A percentile compares a stretch with the other conserved stretches of the same genome.
Evolutionary conservation across 2,329 filamentous ascomycete species (phyloP).

Genomic region (Rhytidhysteron rufulum): DNA sequence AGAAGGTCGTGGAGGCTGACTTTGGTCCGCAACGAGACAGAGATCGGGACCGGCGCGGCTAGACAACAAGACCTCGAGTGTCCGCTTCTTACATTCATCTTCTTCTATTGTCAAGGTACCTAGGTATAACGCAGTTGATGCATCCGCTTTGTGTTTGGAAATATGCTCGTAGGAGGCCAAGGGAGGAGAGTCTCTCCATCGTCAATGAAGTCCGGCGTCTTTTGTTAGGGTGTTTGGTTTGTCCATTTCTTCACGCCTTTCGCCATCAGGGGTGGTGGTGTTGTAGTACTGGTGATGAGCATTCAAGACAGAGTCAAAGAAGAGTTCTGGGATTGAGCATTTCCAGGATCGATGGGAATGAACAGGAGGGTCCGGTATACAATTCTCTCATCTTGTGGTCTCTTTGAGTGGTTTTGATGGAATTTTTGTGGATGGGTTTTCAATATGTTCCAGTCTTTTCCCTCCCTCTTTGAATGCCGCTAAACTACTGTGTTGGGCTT

Average conservation of each 20-base stretch:
- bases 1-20: slow-evolving; percentile 41
- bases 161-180: slow-evolving; percentile 1
- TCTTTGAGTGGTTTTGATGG: slow-evolving; percentile 1
- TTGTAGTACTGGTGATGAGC: neutral
- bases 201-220: neutral
- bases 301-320: neutral
- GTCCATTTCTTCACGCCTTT: slow-evolving; percentile 1
- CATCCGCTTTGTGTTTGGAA: slow-evolving; percentile 4
- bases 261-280: neutral
- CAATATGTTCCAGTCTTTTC: neutral
- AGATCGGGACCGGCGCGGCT: slow-evolving; percentile 22
- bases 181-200: neutral
- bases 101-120: slow-evolving; percentile 1
- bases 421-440: neutral
- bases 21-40: slow-evolving; percentile 29
- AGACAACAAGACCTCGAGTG: neutral
- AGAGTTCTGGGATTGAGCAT: neutral
- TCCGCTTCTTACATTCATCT: neutral
- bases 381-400: slow-evolving; percentile 1
- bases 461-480: neutral
- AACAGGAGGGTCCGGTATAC: neutral
- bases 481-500: neutral
- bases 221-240: slow-evolving; percentile 1
- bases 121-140: slow-evolving; percentile 1
- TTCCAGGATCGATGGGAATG: neutral